These are phyloP conservation scores for Suillus sp. DNA, from an alignment of 768 basidiomycete species.

Conservation along the genomic window DNA sequence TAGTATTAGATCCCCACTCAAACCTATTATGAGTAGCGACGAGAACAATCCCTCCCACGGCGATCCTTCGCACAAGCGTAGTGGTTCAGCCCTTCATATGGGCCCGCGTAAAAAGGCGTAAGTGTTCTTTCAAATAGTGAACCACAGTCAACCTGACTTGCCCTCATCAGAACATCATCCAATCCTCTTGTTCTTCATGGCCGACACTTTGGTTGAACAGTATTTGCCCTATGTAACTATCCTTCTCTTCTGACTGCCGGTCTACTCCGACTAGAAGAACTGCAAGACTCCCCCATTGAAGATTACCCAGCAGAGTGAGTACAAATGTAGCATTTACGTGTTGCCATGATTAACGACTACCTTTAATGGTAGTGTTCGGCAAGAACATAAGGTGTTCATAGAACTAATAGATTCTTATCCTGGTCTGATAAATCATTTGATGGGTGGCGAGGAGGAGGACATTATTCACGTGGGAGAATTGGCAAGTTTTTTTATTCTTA, in stretches of 20 bases:
- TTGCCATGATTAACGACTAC: too few relatives aligned
- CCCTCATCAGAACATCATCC: too few relatives aligned
- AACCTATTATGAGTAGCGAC: neutral
- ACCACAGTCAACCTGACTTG: too few relatives aligned
- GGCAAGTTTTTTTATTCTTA: too few relatives aligned
- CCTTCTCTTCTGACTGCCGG: neutral
- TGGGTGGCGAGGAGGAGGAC: neutral
- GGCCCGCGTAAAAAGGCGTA: neutral
- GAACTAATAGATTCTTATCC: too few relatives aligned
- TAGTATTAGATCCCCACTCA: too few relatives aligned
- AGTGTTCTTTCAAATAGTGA: neutral
- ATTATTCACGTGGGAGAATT: neutral
- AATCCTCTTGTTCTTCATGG: too few relatives aligned
- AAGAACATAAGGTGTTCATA: too few relatives aligned
- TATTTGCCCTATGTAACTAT: neutral
- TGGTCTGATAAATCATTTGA: too few relatives aligned
- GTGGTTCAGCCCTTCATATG: neutral
- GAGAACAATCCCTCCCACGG: neutral
- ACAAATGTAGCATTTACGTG: too few relatives aligned
- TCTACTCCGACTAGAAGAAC: neutral
- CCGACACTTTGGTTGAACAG: neutral
- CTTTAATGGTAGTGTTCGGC: too few relatives aligned
- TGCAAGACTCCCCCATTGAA: neutral
- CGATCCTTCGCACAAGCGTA: neutral
- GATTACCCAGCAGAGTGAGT: too few relatives aligned